Evolutionary conservation across 768 basidiomycete genomes (phyloP).

Genomic region (Russula olivacea): DNA sequence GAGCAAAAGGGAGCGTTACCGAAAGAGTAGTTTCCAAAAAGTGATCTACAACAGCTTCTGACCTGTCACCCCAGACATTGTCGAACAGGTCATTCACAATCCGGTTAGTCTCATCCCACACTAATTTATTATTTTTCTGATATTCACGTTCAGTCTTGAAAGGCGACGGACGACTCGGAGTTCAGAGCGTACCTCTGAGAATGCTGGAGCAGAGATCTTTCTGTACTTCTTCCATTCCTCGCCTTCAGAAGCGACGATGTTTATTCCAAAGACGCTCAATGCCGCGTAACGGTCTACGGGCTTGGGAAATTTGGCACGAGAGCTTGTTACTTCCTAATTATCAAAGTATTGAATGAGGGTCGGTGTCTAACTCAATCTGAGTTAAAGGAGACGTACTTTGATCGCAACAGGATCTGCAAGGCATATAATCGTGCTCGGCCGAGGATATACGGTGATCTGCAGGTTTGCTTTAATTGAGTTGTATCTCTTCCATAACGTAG

Average conservation of each 20-base stretch:
- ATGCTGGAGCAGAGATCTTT: constrained; percentile 56
- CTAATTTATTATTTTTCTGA: constrained; percentile 18
- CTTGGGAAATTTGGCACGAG: constrained; percentile 52
- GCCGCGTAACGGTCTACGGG: constrained; percentile 41
- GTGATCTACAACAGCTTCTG: constrained; percentile 34
- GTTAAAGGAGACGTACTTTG: constrained; percentile 7
- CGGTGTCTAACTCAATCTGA: too few relatives aligned
- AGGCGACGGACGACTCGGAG: background rate
- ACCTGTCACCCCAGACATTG: too few relatives aligned
- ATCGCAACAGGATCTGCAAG: constrained; percentile 20
- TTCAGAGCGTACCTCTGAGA: constrained; percentile 48
- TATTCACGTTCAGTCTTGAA: background rate
- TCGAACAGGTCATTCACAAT: too few relatives aligned
- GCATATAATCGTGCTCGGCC: background rate
- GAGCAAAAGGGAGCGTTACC: constrained; percentile 31
- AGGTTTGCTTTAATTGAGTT: background rate
- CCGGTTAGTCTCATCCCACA: too few relatives aligned
- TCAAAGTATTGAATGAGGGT: too few relatives aligned
- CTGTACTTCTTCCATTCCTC: constrained; percentile 62
- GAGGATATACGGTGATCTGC: constrained; percentile 9
- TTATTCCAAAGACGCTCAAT: constrained; percentile 52
- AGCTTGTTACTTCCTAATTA: constrained; percentile 44
- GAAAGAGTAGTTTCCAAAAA: constrained; percentile 49
- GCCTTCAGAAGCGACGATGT: constrained; percentile 58
- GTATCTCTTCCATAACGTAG: background rate